These are phyloP conservation scores for Arachis hypogaea DNA, from an alignment of 306 rosid genomes.

Conservation along the genomic window DNA sequence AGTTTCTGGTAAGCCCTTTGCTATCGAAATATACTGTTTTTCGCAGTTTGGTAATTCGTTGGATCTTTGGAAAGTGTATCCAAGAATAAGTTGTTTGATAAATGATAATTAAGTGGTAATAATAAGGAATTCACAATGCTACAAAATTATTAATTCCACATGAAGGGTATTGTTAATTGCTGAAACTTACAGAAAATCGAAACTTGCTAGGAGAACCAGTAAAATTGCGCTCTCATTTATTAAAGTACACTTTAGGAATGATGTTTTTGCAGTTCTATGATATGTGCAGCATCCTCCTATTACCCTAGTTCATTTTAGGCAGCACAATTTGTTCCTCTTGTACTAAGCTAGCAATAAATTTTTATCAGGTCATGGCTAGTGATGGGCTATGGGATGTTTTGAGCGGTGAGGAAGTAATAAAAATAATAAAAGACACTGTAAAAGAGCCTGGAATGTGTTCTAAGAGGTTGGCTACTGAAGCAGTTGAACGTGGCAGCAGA, in stretches of 20 bases:
- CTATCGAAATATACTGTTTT: not conserved
- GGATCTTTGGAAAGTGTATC: slow-evolving; percentile 15
- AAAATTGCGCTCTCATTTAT: not conserved
- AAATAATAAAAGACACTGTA: slow-evolving; percentile 74
- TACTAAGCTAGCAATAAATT: slow-evolving; percentile 6
- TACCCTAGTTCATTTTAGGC: not conserved
- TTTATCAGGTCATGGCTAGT: slow-evolving; percentile 81
- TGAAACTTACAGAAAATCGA: not conserved
- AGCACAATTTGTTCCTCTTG: not conserved
- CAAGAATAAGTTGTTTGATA: not conserved
- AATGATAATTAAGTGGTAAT: not conserved
- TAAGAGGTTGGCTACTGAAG: slow-evolving; percentile 89
- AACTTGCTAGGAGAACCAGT: not conserved
- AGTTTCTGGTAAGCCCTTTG: slow-evolving; percentile 63
- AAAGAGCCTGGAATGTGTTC: slow-evolving; percentile 97
- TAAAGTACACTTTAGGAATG: slow-evolving; percentile 8
- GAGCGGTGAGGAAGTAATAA: slow-evolving; percentile 68
- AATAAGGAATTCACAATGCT: not conserved
- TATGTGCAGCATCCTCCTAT: slow-evolving; percentile 15
- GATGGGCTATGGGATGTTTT: slow-evolving; percentile 96
- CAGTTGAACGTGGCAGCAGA: slow-evolving; percentile 86
- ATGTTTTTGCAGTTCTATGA: not conserved
- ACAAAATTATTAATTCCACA: slow-evolving; percentile 1
- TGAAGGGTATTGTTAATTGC: not conserved
- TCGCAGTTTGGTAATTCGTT: slow-evolving; percentile 2